Conservation (phyloP, 1,284 basidiomycete genomes). For the Cutaneotrichosporon mucoides region DNA sequence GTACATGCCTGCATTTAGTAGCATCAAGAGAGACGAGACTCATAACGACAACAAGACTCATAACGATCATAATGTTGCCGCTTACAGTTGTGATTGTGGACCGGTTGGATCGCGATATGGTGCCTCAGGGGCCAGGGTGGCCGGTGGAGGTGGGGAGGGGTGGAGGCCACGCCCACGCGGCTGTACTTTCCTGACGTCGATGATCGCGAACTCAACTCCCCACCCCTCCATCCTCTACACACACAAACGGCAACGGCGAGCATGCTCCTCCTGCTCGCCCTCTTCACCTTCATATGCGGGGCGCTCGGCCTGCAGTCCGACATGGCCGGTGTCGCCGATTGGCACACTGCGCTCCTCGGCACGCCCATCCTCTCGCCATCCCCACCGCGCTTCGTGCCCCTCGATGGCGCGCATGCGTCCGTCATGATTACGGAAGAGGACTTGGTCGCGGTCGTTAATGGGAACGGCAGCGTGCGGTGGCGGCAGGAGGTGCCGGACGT, state of each 20-base stretch:
- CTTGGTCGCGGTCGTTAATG: constrained; percentile 70
- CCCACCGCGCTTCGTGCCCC: constrained; percentile 42
- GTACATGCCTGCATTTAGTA: too few species aligned
- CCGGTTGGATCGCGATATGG: too few species aligned
- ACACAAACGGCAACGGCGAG: background rate
- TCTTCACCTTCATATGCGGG: constrained; percentile 8
- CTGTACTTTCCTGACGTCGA: background rate
- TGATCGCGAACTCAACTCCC: background rate
- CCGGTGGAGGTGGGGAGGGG: background rate
- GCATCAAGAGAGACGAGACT: too few species aligned
- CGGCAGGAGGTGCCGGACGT: constrained; percentile 71
- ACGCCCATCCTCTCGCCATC: constrained; percentile 54
- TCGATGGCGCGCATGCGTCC: constrained; percentile 16
- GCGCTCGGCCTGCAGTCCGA: constrained; percentile 31
- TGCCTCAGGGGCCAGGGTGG: too few species aligned
- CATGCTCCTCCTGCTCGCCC: constrained; percentile 3
- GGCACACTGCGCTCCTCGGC: constrained; percentile 73
- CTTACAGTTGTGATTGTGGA: too few species aligned
- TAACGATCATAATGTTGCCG: too few species aligned
- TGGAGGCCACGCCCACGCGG: constrained; percentile 1
- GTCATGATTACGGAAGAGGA: constrained; percentile 70
- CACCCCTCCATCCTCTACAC: background rate
- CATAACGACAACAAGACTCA: too few species aligned
- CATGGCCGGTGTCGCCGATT: constrained; percentile 73
- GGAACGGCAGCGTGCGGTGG: constrained; percentile 74